A percentile compares a stretch with the other conserved stretches of the same genome.
These are phyloP conservation scores for Leavenworthia alabamica DNA, from an alignment of 345 rosid genomes.

Conservation along the genomic window DNA sequence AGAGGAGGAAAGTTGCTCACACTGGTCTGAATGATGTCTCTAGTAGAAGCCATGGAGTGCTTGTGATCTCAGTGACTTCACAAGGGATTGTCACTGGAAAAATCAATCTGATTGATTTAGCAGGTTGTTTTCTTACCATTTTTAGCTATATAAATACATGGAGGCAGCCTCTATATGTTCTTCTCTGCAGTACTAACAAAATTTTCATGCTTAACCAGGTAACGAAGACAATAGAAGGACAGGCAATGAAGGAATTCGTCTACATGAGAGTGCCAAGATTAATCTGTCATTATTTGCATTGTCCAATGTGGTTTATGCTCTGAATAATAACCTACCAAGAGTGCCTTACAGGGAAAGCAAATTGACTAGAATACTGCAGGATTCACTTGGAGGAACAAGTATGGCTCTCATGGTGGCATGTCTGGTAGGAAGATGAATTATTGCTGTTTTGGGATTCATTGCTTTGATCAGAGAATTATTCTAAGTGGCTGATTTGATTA, in stretches of 20 bases:
- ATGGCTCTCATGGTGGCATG: conserved; percentile 87
- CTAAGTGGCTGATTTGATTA: neutral
- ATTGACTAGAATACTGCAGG: conserved; percentile 84
- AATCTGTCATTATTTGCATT: conserved; percentile 81
- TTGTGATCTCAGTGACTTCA: conserved; percentile 57
- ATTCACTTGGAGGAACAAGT: conserved; percentile 90
- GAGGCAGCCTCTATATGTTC: neutral
- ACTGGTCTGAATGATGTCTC: conserved; percentile 84
- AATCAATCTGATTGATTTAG: conserved; percentile 88
- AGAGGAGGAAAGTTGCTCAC: conserved; percentile 71
- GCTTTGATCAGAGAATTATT: neutral
- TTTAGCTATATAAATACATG: neutral
- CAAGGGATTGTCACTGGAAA: conserved; percentile 47
- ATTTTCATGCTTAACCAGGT: conserved; percentile 33
- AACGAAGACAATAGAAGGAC: conserved; percentile 91
- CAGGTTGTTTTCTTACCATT: conserved; percentile 40
- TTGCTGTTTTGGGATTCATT: neutral
- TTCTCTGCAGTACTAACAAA: neutral
- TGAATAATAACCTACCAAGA: conserved; percentile 61
- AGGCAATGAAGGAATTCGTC: conserved; percentile 78
- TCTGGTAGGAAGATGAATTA: conserved; percentile 39
- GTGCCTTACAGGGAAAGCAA: conserved; percentile 93
- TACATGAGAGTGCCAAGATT: conserved; percentile 83
- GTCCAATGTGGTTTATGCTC: conserved; percentile 82
- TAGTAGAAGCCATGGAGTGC: conserved; percentile 89